Evolutionary conservation across 139 green algal species (phyloP), one percentile per base, ranked within the genome.

Genomic region (Limnomonas spitsbergensis): DNA sequence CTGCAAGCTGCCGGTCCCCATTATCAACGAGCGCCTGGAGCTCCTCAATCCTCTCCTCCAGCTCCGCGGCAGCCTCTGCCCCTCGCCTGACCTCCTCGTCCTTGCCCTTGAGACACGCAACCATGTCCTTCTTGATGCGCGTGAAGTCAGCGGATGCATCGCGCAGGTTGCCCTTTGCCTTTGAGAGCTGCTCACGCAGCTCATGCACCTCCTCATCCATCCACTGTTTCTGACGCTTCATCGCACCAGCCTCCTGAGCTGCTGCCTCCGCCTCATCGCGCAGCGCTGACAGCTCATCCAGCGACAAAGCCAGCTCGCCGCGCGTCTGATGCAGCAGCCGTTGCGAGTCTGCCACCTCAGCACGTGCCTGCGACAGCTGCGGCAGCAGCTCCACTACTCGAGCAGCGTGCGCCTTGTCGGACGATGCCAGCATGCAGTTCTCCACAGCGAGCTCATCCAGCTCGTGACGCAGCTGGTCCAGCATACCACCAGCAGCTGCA

Each of bases 61-160:
- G 61, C 61, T 72, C 61, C 26, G 61, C 26, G 27, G 24, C 27
- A 7, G 26, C 61, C 27, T 37, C 27, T 24, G 27, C 29, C 26
- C 9, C 61, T 34, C 7, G 9, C 26, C 27, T 37, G 9, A 72
- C 9, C 61, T 39, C 29, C 27, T 37, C 27, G 61, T 72, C 61
- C 61, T 72, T 72, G 9, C 29, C 61, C 61, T 72, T 34, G 9
- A 72, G 61, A 36, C 61, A 20, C 29, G 27, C 61, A 7, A 72
- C 29, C 61, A 72, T 72, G 27, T 72, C 61, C 6, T 36, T 7
- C 61, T 72, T 72, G 61, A 72, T 72, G 61, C 61, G 61, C 27
- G 9, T 34, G 61, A 72, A 72, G 61, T 72, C 61, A 37, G 27
- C 61, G 29, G 29, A 34, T 37, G 61, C 61, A 7, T 72, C 61